Base-by-base conservation (phyloP, 2,329 filamentous ascomycete species). In the Fusarium buharicum region DNA sequence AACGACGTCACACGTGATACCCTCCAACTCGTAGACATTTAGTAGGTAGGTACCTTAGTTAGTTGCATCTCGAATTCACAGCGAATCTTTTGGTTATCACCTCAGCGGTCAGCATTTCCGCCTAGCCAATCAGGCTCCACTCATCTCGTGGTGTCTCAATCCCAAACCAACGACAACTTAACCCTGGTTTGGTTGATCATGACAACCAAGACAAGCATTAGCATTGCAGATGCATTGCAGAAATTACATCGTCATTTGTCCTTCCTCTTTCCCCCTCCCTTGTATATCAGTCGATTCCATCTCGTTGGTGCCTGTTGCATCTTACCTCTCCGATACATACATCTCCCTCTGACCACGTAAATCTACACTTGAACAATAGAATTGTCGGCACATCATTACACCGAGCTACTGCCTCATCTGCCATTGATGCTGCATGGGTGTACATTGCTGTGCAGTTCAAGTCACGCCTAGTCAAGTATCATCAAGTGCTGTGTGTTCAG, bases 61-160 rank as follows among this genome's bases (percentile, higher is more conserved):
- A 31, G 30, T 14, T 31, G 30, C 12, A 31, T 13, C 12, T 7
- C n/a, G 6, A n/a, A 16, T 18, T 8, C 24, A 37, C 36, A 61
- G 39, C 38, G 49, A 59, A 46, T 50, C 49, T 61, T 39, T 22
- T 49, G 31, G 30, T 45, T 34, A 49, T 51, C 46, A 36, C 31
- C 49, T 40, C 59, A 51, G 43, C 52, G 53, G 46, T 54, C 48
- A 55, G 20, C 5, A 31, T 39, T 34, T 28, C 36, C 30, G 18
- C n/a, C 37, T n/a, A 34, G 27, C 49, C 59, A 63, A 63, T 63
- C 59, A 59, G 16, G n/a, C 24, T 41, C 59, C 48, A 62, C 62
- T 44, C 50, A 51, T 54, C 55, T 63, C 65, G 65, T 68, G 54
- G 57, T 64, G 62, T 68, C 62, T 67, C 51, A 60, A 30, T 28